Conservation (phyloP, 345 rosid species). For the Lepidium didymum region DNA sequence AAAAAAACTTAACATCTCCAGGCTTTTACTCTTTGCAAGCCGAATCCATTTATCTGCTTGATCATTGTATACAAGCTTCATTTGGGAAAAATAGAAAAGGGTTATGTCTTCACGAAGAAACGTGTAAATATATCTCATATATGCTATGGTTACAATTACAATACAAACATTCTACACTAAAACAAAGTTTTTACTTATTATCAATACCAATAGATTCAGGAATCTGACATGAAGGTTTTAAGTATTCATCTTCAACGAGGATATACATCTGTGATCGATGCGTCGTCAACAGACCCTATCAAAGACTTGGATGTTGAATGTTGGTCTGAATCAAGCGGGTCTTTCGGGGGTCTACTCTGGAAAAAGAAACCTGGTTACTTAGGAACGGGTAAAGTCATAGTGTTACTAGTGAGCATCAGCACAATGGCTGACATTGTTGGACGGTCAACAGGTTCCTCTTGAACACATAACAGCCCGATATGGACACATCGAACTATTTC, state of each 20-base stretch:
- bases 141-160: not conserved
- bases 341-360: conserved; percentile 1
- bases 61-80: not conserved
- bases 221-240: not conserved
- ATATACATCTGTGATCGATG: conserved; percentile 31
- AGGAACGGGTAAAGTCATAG: conserved; percentile 30
- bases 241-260: conserved; percentile 29
- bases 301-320: not conserved
- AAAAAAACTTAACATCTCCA: not conserved
- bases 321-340: not conserved
- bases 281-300: conserved; percentile 35
- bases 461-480: conserved; percentile 54
- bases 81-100: not conserved
- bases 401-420: conserved; percentile 30
- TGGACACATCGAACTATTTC: conserved; percentile 45
- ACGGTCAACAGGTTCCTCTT: conserved; percentile 45
- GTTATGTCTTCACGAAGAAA: not conserved
- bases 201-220: not conserved
- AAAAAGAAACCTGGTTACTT: conserved; percentile 34
- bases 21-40: not conserved
- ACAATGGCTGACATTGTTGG: conserved; percentile 42
- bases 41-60: not conserved
- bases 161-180: not conserved
- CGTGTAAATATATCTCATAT: not conserved
- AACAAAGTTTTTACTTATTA: not conserved